phyloP scores from a whole-genome alignment of 371 early-diverging fungal genomes.

The Batrachochytrium dendrobatidis region DNA sequence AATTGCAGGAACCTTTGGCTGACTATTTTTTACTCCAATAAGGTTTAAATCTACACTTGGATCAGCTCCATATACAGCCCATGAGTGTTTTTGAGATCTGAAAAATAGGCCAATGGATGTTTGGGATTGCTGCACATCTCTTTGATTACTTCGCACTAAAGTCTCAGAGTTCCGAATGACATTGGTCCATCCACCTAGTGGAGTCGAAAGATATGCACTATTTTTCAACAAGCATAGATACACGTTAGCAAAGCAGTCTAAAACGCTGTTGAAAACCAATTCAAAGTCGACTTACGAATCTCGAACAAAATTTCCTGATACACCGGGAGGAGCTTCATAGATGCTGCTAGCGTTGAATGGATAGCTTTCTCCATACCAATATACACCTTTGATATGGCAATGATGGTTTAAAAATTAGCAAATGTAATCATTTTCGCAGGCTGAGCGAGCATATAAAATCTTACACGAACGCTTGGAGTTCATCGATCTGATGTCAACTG shows the following conservation, averaged over 20 bases:
- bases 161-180: slow-evolving; percentile 2
- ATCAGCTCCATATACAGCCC: slow-evolving; percentile 22
- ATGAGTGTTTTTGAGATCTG: slow-evolving; percentile 19
- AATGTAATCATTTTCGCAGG: too few species aligned
- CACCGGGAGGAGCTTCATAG: slow-evolving; percentile 18
- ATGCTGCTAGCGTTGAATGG: slow-evolving; percentile 9
- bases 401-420: background rate
- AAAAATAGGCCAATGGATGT: slow-evolving; percentile 9
- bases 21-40: slow-evolving; percentile 18
- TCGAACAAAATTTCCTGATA: background rate
- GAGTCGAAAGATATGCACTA: slow-evolving; percentile 18
- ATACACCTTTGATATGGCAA: slow-evolving; percentile 17
- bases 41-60: slow-evolving; percentile 13
- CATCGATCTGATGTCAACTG: slow-evolving; percentile 1
- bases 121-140: too few species aligned
- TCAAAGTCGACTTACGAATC: slow-evolving; percentile 3
- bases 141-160: too few species aligned
- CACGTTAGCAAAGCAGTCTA: too few species aligned
- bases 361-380: slow-evolving; percentile 35
- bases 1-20: background rate
- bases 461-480: background rate
- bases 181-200: slow-evolving; percentile 24
- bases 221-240: too few species aligned
- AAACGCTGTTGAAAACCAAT: too few species aligned
- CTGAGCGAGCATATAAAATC: too few species aligned